phyloP scores from a whole-genome alignment of 805 yeast species.

The Blastobotrys americana region DNA sequence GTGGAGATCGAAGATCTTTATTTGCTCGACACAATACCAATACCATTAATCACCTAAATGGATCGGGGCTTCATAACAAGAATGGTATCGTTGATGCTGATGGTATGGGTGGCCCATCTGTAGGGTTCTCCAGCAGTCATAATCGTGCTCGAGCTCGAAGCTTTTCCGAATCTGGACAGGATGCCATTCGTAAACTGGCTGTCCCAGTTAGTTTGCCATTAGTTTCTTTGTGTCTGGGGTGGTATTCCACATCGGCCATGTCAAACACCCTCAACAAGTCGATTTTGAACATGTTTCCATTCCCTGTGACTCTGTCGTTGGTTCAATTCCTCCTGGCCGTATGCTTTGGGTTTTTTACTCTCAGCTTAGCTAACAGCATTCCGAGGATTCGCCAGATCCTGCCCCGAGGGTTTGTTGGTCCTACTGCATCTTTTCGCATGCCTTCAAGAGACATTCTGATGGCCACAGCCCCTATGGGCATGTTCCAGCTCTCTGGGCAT shows the following conservation, averaged over 20 bases:
- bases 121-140: neutral
- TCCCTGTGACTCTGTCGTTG: constrained; percentile 86
- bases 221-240: constrained; percentile 53
- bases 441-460: constrained; percentile 26
- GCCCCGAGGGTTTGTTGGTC: constrained; percentile 31
- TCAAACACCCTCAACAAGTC: constrained; percentile 77
- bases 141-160: constrained; percentile 17
- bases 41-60: no score
- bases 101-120: neutral
- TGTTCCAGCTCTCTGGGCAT: constrained; percentile 89
- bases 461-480: constrained; percentile 83
- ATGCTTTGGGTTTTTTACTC: constrained; percentile 44
- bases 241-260: constrained; percentile 78
- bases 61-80: neutral
- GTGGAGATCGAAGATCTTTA: constrained; percentile 8
- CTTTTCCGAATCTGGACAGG: constrained; percentile 25
- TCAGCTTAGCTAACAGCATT: constrained; percentile 32
- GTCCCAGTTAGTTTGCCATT: constrained; percentile 40
- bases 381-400: constrained; percentile 29
- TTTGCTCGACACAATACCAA: constrained; percentile 1
- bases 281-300: constrained; percentile 59
- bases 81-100: neutral
- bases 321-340: constrained; percentile 75
- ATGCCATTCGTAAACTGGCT: constrained; percentile 33
- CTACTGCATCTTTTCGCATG: constrained; percentile 20